Conservation (phyloP, 805 yeast species). For the Saccharomycopsis sp. region DNA sequence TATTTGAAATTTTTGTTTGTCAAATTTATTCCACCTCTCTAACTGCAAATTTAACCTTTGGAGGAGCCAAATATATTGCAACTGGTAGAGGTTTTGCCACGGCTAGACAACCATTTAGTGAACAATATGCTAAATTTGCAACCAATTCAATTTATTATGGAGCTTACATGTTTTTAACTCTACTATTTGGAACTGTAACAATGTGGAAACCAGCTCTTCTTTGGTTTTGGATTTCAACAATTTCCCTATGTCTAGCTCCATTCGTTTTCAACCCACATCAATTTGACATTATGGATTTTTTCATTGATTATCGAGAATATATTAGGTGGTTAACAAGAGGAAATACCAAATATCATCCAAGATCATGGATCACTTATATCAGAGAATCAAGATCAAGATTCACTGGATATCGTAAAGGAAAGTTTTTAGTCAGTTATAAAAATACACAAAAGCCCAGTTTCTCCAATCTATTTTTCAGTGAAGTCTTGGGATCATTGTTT, state of each 20-base stretch:
- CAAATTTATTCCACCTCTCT: conserved; percentile 67
- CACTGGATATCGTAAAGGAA: conserved; percentile 64
- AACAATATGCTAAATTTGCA: conserved; percentile 67
- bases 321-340: conserved; percentile 89
- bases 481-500: conserved; percentile 57
- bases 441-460: conserved; percentile 61
- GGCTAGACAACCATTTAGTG: conserved; percentile 66
- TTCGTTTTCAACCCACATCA: conserved; percentile 96
- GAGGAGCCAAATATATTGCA: conserved; percentile 81
- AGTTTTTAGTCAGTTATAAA: background rate
- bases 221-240: conserved; percentile 95
- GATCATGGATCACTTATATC: conserved; percentile 80
- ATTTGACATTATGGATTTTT: conserved; percentile 92
- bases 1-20: conserved; percentile 77
- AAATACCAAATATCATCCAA: conserved; percentile 80
- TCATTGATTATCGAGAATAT: conserved; percentile 91
- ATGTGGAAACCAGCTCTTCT: conserved; percentile 89
- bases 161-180: conserved; percentile 64
- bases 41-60: conserved; percentile 61
- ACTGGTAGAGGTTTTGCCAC: conserved; percentile 86
- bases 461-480: conserved; percentile 58
- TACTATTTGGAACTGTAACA: conserved; percentile 62
- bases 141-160: conserved; percentile 80
- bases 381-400: conserved; percentile 76
- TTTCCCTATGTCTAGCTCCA: conserved; percentile 85